Conservation (phyloP, 2,329 filamentous ascomycete genomes). For the Reticulascus tulasneorum region DNA sequence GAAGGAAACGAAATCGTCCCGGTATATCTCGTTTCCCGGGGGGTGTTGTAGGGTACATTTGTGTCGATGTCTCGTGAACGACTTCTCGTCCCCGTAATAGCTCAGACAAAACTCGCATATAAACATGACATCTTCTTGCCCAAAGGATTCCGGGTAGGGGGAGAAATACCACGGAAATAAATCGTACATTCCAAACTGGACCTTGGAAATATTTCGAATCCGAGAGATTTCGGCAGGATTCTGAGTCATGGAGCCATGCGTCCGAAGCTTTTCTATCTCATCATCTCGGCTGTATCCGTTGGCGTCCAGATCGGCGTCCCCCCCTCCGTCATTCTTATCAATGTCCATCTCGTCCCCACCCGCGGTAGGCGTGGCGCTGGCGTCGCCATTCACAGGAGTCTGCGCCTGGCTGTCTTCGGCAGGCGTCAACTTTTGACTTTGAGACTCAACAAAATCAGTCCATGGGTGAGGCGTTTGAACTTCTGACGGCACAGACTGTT, state of each 20-base stretch:
- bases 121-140: constrained; percentile 84
- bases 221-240: constrained; percentile 95
- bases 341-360: constrained; percentile 49
- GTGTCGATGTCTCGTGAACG: constrained; percentile 77
- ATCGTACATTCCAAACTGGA: constrained; percentile 90
- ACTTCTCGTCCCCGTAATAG: constrained; percentile 80
- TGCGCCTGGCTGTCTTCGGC: constrained; percentile 42
- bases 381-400: constrained; percentile 37
- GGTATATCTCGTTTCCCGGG: constrained; percentile 96
- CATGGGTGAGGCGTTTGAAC: constrained; percentile 51
- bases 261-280: constrained; percentile 93
- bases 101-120: constrained; percentile 96
- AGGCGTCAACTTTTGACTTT: constrained; percentile 40
- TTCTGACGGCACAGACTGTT: constrained; percentile 52
- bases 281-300: constrained; percentile 72
- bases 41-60: constrained; percentile 93
- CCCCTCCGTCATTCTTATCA: constrained; percentile 45
- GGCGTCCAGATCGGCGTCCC: constrained; percentile 39
- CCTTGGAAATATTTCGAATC: constrained; percentile 87
- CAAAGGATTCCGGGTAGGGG: constrained; percentile 87
- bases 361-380: constrained; percentile 39
- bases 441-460: constrained; percentile 48
- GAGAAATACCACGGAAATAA: constrained; percentile 99
- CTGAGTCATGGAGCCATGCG: constrained; percentile 96
- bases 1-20: constrained; percentile 88